phyloP scores from a whole-genome alignment of 208 protist species.

The Acanthamoeba quina region DNA sequence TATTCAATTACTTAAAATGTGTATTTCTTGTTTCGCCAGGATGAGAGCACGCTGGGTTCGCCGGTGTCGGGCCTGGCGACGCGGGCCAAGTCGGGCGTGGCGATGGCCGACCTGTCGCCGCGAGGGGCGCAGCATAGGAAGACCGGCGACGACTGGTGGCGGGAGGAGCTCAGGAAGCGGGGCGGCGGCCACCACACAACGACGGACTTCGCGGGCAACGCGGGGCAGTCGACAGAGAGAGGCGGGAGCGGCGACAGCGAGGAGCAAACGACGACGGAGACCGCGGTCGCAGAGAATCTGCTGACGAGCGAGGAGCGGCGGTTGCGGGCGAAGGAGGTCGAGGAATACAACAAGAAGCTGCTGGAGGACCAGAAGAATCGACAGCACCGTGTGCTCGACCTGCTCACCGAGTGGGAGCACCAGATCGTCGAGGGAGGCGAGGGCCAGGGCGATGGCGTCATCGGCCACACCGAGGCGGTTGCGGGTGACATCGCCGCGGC shows the following conservation, averaged over 20 bases:
- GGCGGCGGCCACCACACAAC: not conserved
- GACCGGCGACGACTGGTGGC: conserved; percentile 21
- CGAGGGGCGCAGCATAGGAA: not conserved
- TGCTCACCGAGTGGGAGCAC: conserved; percentile 31
- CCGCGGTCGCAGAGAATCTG: not conserved
- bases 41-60: not conserved
- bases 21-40: not conserved
- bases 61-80: not conserved
- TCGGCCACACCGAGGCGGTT: too few species aligned
- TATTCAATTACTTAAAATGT: not conserved
- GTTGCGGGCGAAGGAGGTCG: not conserved
- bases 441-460: too few species aligned
- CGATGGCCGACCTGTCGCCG: not conserved
- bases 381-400: not conserved
- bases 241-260: not conserved
- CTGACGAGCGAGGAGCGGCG: not conserved
- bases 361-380: conserved; percentile 26
- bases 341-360: conserved; percentile 40
- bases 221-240: not conserved
- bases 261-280: not conserved
- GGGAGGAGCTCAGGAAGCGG: conserved; percentile 17
- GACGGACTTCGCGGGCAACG: not conserved
- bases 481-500: too few species aligned
- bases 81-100: conserved; percentile 16
- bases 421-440: not conserved